These are phyloP conservation scores for Tulasnella sp. DNA, from an alignment of 768 basidiomycete genomes.

Conservation along the genomic window DNA sequence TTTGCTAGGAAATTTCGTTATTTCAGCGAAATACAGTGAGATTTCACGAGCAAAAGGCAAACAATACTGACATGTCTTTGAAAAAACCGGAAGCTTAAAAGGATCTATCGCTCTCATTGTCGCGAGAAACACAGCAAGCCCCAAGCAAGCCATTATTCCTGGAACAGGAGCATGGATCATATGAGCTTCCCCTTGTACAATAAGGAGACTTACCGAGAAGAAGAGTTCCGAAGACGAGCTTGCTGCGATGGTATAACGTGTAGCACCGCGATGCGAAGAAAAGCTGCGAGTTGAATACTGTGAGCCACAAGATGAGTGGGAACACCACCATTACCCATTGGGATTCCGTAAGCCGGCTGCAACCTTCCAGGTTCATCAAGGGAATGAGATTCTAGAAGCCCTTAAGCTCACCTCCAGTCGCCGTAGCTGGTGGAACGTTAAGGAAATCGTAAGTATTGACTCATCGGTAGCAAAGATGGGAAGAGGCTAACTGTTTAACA, in stretches of 20 bases:
- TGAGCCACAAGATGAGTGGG: neutral
- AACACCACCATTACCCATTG: neutral
- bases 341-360: neutral
- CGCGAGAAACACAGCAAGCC: neutral
- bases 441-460: neutral
- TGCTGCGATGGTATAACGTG: neutral
- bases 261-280: slow-evolving; percentile 17
- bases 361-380: neutral
- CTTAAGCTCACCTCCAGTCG: neutral
- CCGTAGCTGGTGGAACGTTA: neutral
- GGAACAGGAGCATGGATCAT: neutral
- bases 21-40: neutral
- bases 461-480: neutral
- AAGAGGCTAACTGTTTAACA: neutral
- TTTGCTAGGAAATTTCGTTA: neutral
- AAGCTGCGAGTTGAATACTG: neutral
- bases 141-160: neutral
- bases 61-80: neutral
- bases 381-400: neutral
- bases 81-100: neutral
- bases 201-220: neutral
- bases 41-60: neutral
- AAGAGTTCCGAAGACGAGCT: neutral
- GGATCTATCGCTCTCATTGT: neutral
- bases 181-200: neutral